These are phyloP conservation scores for Polyrhizophydium stewartii DNA, from an alignment of 371 early-diverging fungal species.

Conservation along the genomic window DNA sequence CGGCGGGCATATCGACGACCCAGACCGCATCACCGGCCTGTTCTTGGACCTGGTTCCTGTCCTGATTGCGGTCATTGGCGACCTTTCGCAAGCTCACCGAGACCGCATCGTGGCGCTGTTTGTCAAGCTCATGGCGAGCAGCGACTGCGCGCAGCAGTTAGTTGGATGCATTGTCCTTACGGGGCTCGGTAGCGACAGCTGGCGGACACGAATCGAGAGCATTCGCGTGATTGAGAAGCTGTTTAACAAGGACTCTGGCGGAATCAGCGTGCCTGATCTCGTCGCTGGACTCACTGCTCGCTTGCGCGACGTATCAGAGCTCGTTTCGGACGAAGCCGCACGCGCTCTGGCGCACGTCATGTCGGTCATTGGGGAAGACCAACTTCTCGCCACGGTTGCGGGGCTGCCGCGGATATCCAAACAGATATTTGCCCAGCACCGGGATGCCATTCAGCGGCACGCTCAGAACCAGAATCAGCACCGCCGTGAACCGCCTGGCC, in stretches of 20 bases:
- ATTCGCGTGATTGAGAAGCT: conserved; percentile 5
- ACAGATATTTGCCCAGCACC: neutral
- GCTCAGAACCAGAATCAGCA: no score
- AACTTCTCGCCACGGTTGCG: neutral
- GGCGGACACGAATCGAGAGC: conserved; percentile 14
- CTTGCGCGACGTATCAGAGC: conserved; percentile 11
- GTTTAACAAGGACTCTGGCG: neutral
- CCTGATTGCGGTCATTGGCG: no score
- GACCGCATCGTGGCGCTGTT: no score
- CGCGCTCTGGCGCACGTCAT: conserved; percentile 8
- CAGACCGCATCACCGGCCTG: no score
- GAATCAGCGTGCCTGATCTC: neutral
- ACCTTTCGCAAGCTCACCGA: no score
- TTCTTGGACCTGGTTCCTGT: no score
- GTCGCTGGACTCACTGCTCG: conserved; percentile 6
- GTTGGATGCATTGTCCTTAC: neutral
- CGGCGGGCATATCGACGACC: no score
- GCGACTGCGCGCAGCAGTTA: no score
- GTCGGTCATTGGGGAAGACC: conserved; percentile 3
- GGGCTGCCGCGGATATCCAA: neutral
- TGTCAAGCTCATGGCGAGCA: no score
- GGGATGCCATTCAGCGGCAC: neutral
- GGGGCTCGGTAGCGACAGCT: conserved; percentile 13
- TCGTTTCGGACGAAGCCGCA: conserved; percentile 6
- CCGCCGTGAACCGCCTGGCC: no score